Evolutionary conservation across 176 grass and related monocot genomes (phyloP).

Genomic region (Carex kokanica): DNA sequence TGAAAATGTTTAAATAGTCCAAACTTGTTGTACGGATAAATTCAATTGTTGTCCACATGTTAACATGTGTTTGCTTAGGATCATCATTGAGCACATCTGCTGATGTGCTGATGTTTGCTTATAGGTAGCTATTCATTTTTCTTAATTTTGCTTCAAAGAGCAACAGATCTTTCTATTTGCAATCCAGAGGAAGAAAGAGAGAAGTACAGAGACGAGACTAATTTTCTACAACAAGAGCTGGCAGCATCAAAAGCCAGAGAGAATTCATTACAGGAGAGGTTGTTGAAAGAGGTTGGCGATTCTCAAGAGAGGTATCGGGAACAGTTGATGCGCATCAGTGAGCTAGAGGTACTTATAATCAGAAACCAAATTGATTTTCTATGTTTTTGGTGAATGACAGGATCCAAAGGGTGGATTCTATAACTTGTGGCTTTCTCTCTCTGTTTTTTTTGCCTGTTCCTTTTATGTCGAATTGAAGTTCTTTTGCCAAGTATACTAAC

Average conservation of each 20-base stretch:
- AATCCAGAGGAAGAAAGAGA: conserved; percentile 69
- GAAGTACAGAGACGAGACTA: conserved; percentile 51
- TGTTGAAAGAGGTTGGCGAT: conserved; percentile 68
- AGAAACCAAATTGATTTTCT: background rate
- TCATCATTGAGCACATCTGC: background rate
- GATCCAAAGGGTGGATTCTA: background rate
- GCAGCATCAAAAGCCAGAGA: conserved; percentile 77
- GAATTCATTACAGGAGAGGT: conserved; percentile 58
- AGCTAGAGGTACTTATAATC: conserved; percentile 56
- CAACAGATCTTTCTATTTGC: conserved; percentile 20
- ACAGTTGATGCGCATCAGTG: conserved; percentile 63
- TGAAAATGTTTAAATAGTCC: background rate
- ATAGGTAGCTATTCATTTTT: background rate
- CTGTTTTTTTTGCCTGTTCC: background rate
- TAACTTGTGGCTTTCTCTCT: background rate
- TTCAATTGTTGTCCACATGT: background rate
- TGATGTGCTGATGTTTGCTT: background rate
- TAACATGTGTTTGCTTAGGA: background rate
- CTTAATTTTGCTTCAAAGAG: background rate
- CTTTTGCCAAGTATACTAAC: background rate
- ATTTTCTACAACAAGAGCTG: conserved; percentile 78
- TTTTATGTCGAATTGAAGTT: background rate
- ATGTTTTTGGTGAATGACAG: background rate
- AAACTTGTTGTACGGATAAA: background rate
- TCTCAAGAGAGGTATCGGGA: conserved; percentile 56